Percentiles rank a stretch among this genome's conserved stretches.
Conservation (phyloP, 345 rosid genomes). For the Chamaenerion angustifolium region DNA sequence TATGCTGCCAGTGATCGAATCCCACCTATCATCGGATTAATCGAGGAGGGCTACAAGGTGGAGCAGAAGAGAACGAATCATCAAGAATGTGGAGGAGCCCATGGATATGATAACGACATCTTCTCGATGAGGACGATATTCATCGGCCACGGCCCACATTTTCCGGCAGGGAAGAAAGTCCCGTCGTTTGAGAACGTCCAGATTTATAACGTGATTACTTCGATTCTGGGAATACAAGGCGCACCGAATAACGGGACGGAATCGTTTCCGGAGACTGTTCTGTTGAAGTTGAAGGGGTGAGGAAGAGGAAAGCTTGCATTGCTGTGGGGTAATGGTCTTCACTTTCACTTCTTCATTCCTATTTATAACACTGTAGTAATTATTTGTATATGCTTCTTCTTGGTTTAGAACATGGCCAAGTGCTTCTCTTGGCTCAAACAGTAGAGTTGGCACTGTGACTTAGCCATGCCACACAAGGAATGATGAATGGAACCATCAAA, state of each 20-base stretch:
- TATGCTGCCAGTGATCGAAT: conserved; percentile 5
- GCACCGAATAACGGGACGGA: conserved; percentile 73
- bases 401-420: too few species aligned
- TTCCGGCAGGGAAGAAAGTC: conserved; percentile 60
- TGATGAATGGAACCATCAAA: too few species aligned
- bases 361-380: too few species aligned
- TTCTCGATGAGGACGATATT: conserved; percentile 94
- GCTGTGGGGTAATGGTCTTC: too few species aligned
- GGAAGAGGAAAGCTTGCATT: too few species aligned
- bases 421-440: too few species aligned
- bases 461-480: too few species aligned
- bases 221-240: conserved; percentile 65
- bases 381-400: too few species aligned
- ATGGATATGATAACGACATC: conserved; percentile 77
- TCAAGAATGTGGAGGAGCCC: conserved; percentile 84
- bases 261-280: conserved; percentile 29
- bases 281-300: conserved; percentile 25
- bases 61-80: conserved; percentile 40
- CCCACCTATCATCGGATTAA: conserved; percentile 31
- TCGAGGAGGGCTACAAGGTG: conserved; percentile 70
- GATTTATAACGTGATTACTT: conserved; percentile 68
- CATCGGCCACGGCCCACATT: conserved; percentile 84
- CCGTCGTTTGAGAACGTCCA: conserved; percentile 87
- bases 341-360: too few species aligned
- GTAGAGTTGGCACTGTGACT: too few species aligned